A percentile compares a stretch with the other conserved stretches of the same genome.
phyloP scores from a whole-genome alignment of 495 filamentous ascomycete species.

The Lasiosphaeria ovina region DNA sequence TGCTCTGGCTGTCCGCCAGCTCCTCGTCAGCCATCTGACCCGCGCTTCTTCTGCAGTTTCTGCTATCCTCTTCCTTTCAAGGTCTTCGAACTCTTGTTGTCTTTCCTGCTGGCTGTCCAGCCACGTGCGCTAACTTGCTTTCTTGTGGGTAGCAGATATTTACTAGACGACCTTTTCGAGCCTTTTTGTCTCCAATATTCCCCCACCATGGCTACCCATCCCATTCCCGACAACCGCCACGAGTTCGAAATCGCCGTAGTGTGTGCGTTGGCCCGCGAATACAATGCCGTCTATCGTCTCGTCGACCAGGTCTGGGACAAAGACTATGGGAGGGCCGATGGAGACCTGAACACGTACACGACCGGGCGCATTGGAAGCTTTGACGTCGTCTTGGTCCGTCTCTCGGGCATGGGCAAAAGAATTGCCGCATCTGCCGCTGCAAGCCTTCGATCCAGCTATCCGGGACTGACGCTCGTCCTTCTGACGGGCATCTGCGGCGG shows the following conservation, averaged over 20 bases:
- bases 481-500: slow-evolving; percentile 39
- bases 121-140: not conserved
- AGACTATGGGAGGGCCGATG: slow-evolving; percentile 24
- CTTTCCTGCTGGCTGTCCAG: not conserved
- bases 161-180: not conserved
- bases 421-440: slow-evolving; percentile 31
- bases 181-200: not conserved
- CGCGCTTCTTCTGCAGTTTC: not conserved
- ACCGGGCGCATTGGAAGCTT: slow-evolving; percentile 37
- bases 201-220: slow-evolving; percentile 1
- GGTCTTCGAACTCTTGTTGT: not conserved
- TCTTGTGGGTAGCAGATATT: not conserved
- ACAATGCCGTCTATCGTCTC: slow-evolving; percentile 25
- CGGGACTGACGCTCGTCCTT: slow-evolving; percentile 21
- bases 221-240: slow-evolving; percentile 5
- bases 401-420: slow-evolving; percentile 37
- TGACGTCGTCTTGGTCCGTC: slow-evolving; percentile 37
- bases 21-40: not conserved
- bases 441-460: slow-evolving; percentile 33
- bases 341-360: slow-evolving; percentile 37
- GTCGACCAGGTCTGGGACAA: slow-evolving; percentile 31
- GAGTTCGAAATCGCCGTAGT: slow-evolving; percentile 38
- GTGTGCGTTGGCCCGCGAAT: slow-evolving; percentile 35
- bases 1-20: not conserved
- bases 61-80: not conserved